These are phyloP conservation scores for Pistacia vera DNA, from an alignment of 345 rosid species.

Conservation along the genomic window DNA sequence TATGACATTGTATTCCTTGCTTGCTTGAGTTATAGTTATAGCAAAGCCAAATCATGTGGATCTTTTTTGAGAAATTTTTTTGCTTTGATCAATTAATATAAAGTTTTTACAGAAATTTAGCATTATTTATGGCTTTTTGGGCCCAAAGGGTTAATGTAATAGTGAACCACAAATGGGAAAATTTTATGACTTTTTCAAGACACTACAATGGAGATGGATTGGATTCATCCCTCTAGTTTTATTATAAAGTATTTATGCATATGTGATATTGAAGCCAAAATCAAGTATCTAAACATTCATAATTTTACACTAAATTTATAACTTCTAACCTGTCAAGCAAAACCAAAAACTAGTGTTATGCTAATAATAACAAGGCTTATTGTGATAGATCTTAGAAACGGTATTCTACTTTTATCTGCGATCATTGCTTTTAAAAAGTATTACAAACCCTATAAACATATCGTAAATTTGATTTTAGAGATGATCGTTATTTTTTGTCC, in stretches of 20 bases:
- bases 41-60: conserved; percentile 10
- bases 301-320: not conserved
- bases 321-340: not conserved
- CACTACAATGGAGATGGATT: not conserved
- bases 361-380: too few species aligned
- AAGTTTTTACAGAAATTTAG: not conserved
- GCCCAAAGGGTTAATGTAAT: not conserved
- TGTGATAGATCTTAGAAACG: too few species aligned
- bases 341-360: not conserved
- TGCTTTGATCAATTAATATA: not conserved
- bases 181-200: not conserved
- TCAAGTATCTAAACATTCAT: not conserved
- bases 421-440: too few species aligned
- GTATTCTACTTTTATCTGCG: too few species aligned
- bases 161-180: not conserved
- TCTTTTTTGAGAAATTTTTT: conserved; percentile 1
- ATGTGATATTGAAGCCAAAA: not conserved
- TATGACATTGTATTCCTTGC: conserved; percentile 42
- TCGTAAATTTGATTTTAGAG: too few species aligned
- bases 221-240: not conserved
- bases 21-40: conserved; percentile 31
- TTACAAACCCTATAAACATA: too few species aligned
- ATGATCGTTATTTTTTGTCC: too few species aligned
- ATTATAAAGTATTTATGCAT: not conserved
- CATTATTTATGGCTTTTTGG: not conserved